phyloP scores from a whole-genome alignment of 768 basidiomycete genomes.

The Pleurotus eryngii region DNA sequence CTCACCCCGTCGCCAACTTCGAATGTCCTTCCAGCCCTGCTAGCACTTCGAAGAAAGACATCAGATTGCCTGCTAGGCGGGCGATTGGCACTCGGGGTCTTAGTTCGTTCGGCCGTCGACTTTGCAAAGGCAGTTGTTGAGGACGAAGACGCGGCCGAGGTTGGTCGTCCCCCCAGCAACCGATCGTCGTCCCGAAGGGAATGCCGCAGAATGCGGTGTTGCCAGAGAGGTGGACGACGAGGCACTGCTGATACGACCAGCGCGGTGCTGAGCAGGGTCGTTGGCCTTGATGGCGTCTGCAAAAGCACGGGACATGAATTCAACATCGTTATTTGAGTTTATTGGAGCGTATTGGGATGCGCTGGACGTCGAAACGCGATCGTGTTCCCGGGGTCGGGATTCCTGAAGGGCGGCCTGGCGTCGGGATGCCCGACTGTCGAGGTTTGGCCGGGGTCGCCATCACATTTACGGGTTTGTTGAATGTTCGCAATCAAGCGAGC shows the following conservation, averaged over 20 bases:
- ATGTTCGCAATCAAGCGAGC: background rate
- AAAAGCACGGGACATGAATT: constrained; percentile 69
- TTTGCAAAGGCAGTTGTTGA: constrained; percentile 30
- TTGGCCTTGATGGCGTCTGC: constrained; percentile 78
- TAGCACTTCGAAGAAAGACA: constrained; percentile 41
- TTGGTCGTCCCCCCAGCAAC: constrained; percentile 37
- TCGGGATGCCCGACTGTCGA: constrained; percentile 40
- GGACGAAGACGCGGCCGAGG: constrained; percentile 60
- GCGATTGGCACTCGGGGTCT: constrained; percentile 52
- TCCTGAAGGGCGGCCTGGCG: constrained; percentile 35
- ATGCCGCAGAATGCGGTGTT: constrained; percentile 42
- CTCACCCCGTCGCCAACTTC: constrained; percentile 80
- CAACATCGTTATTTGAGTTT: constrained; percentile 34
- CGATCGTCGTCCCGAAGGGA: constrained; percentile 48
- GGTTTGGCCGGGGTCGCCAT: constrained; percentile 36
- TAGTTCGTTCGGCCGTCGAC: constrained; percentile 36
- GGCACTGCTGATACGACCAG: constrained; percentile 32
- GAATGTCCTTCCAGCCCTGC: constrained; percentile 45
- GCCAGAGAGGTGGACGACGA: constrained; percentile 44
- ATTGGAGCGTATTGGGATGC: constrained; percentile 31
- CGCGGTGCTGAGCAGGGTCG: constrained; percentile 71
- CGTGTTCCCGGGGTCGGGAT: constrained; percentile 69
- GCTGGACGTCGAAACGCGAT: constrained; percentile 65
- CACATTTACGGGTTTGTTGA: constrained; percentile 1
- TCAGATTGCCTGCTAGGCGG: constrained; percentile 71